A percentile compares a stretch with the other conserved stretches of the same genome.
Conservation (phyloP, 768 basidiomycete genomes). For the Mycena belliarum region DNA sequence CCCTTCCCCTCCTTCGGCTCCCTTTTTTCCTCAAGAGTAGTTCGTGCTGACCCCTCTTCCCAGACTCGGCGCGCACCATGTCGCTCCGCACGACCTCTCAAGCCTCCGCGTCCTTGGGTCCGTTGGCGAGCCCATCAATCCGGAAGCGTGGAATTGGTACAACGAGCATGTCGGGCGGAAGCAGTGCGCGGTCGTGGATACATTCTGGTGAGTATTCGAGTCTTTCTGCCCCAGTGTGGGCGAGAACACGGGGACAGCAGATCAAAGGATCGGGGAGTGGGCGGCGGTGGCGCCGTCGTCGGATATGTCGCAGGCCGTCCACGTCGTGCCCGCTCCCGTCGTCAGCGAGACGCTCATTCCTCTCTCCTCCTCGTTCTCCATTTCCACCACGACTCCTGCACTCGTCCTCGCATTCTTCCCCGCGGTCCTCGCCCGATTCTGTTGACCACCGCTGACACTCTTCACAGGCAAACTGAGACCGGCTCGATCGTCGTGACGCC, state of each 20-base stretch:
- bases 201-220: slow-evolving; percentile 61
- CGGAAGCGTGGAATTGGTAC: slow-evolving; percentile 99
- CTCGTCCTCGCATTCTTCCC: not conserved
- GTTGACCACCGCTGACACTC: not conserved
- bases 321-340: too few relatives aligned
- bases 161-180: slow-evolving; percentile 89
- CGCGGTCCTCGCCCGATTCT: not conserved
- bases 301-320: too few relatives aligned
- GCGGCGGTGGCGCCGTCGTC: too few relatives aligned
- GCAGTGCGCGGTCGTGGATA: slow-evolving; percentile 93
- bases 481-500: slow-evolving; percentile 95
- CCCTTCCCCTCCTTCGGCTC: not conserved
- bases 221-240: too few relatives aligned
- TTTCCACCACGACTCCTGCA: too few relatives aligned
- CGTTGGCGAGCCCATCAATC: slow-evolving; percentile 98
- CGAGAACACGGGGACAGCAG: too few relatives aligned
- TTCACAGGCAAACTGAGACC: slow-evolving; percentile 90
- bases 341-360: too few relatives aligned
- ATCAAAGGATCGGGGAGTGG: too few relatives aligned
- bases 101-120: slow-evolving; percentile 84
- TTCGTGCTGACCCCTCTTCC: slow-evolving; percentile 3
- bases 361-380: too few relatives aligned
- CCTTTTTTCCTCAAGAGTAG: too few relatives aligned
- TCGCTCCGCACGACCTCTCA: slow-evolving; percentile 78
- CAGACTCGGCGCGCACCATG: slow-evolving; percentile 81